phyloP scores from a whole-genome alignment of 176 grass and related monocot genomes.

The Aegilops bicornis region DNA sequence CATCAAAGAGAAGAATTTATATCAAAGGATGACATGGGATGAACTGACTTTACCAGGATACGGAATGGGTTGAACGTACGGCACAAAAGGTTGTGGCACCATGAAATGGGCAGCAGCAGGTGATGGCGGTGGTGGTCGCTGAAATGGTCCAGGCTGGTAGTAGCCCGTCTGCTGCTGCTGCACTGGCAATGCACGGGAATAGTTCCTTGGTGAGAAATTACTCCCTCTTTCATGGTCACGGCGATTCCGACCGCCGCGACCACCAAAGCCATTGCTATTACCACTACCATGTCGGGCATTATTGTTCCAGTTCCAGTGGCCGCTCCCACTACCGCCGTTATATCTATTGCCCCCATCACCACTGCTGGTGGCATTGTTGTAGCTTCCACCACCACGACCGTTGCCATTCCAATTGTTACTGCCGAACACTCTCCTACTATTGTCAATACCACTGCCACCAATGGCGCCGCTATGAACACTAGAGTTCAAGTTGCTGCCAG shows the following conservation, averaged over 20 bases:
- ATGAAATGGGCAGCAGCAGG: slow-evolving; percentile 34
- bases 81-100: slow-evolving; percentile 29
- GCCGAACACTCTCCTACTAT: neutral
- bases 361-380: slow-evolving; percentile 7
- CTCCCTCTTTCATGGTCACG: slow-evolving; percentile 50
- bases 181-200: neutral
- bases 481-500: neutral
- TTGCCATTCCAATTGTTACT: slow-evolving; percentile 38
- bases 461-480: neutral
- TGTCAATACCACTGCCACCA: neutral
- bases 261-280: slow-evolving; percentile 31
- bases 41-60: slow-evolving; percentile 48
- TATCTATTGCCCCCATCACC: slow-evolving; percentile 33
- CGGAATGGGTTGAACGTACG: slow-evolving; percentile 32
- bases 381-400: slow-evolving; percentile 4
- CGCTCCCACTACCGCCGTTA: neutral
- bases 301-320: slow-evolving; percentile 37
- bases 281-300: slow-evolving; percentile 22
- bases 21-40: neutral
- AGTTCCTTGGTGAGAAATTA: slow-evolving; percentile 44
- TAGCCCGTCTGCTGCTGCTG: slow-evolving; percentile 30
- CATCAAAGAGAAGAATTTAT: neutral
- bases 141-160: slow-evolving; percentile 42
- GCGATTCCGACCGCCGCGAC: slow-evolving; percentile 45
- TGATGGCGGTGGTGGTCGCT: slow-evolving; percentile 2